These are phyloP conservation scores for Cicer pinnatifidum DNA, from an alignment of 306 rosid genomes.

Conservation along the genomic window DNA sequence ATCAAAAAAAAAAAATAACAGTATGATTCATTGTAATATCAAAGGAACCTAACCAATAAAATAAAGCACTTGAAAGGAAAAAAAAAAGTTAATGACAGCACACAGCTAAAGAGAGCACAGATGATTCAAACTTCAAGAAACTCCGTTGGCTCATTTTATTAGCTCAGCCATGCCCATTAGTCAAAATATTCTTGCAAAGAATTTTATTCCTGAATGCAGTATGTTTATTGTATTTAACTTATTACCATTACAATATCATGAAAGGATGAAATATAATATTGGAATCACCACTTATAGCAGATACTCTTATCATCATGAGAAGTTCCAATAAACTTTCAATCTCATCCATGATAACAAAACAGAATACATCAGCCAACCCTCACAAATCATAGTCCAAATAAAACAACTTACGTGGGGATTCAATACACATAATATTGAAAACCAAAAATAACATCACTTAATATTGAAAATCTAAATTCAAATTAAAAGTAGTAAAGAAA, in stretches of 20 bases:
- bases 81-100: neutral
- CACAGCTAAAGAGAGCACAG: constrained; percentile 3
- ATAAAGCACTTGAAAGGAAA: neutral
- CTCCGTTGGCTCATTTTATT: neutral
- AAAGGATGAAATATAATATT: neutral
- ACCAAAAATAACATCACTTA: too few species aligned
- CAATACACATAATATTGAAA: too few species aligned
- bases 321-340: neutral
- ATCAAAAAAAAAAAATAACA: too few species aligned
- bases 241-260: neutral
- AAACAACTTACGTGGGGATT: too few species aligned
- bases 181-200: neutral
- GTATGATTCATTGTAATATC: too few species aligned
- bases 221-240: neutral
- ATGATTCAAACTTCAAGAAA: neutral
- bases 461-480: too few species aligned
- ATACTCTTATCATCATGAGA: neutral
- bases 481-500: too few species aligned
- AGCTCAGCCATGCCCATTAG: neutral
- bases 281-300: neutral
- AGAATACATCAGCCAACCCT: too few species aligned
- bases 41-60: neutral
- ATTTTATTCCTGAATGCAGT: neutral
- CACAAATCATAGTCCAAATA: too few species aligned
- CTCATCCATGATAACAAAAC: neutral